A percentile compares a stretch with the other conserved stretches of the same genome.
Conservation (phyloP, 352 stramenopile genomes). For the Globisporangium takayamanum region DNA sequence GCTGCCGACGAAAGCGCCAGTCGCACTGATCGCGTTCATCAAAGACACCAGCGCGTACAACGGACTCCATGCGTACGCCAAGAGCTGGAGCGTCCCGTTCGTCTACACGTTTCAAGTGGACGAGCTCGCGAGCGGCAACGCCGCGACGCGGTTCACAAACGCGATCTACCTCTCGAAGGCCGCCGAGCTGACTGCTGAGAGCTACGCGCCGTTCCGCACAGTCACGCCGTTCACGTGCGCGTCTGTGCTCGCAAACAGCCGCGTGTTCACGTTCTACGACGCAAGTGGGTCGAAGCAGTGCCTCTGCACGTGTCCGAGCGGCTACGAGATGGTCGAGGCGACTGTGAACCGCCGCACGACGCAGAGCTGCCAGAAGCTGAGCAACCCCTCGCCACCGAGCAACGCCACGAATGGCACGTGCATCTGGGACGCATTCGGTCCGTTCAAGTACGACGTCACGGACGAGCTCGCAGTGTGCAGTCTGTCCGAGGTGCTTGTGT, state of each 20-base stretch:
- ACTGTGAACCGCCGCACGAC: background rate
- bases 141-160: background rate
- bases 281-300: conserved; percentile 1
- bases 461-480: conserved; percentile 7
- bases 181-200: background rate
- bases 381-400: background rate
- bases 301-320: conserved; percentile 16
- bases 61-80: conserved; percentile 4
- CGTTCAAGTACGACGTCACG: conserved; percentile 13
- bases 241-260: conserved; percentile 10
- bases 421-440: conserved; percentile 13
- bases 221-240: conserved; percentile 9
- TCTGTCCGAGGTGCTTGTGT: conserved; percentile 1
- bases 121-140: background rate
- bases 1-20: background rate
- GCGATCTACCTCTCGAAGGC: conserved; percentile 11
- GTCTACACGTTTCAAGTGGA: conserved; percentile 14
- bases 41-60: conserved; percentile 6
- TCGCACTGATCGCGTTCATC: conserved; percentile 5
- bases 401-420: conserved; percentile 5
- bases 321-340: conserved; percentile 10
- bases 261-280: conserved; percentile 10
- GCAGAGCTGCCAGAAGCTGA: conserved; percentile 6
- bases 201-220: conserved; percentile 1
- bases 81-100: conserved; percentile 1